A percentile compares a stretch with the other conserved stretches of the same genome.
These are phyloP conservation scores for Cercophora sp. DNA, from an alignment of 495 filamentous ascomycete genomes.

Conservation along the genomic window DNA sequence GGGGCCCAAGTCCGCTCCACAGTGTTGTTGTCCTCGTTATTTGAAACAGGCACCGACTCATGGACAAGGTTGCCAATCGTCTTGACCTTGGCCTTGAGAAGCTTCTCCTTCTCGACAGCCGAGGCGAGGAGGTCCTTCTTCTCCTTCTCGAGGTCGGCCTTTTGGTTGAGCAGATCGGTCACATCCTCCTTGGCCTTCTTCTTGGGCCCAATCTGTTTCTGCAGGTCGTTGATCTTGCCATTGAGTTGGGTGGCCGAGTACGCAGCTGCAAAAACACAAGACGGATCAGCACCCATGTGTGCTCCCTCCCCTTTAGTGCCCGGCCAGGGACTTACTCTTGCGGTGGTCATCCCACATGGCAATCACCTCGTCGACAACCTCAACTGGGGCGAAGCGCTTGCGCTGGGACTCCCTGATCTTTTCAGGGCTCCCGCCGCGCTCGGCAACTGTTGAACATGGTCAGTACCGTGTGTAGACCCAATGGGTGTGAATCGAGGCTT, in stretches of 20 bases:
- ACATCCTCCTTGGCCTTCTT: slow-evolving; percentile 96
- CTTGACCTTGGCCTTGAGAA: slow-evolving; percentile 68
- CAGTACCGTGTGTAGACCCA: slow-evolving; percentile 57
- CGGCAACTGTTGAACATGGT: slow-evolving; percentile 65
- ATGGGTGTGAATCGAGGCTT: too few species aligned
- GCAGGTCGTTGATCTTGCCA: slow-evolving; percentile 76
- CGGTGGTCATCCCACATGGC: slow-evolving; percentile 82
- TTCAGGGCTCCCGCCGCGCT: slow-evolving; percentile 84
- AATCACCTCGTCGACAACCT: slow-evolving; percentile 86
- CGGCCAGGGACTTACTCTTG: slow-evolving; percentile 53
- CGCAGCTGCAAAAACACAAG: slow-evolving; percentile 34
- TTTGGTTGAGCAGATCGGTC: slow-evolving; percentile 72
- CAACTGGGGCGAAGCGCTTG: slow-evolving; percentile 71
- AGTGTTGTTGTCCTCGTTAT: slow-evolving; percentile 89
- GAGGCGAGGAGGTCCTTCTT: slow-evolving; percentile 73
- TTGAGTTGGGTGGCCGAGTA: slow-evolving; percentile 78
- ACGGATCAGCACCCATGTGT: not conserved
- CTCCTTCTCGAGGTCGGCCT: slow-evolving; percentile 68
- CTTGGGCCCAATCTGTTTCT: slow-evolving; percentile 86
- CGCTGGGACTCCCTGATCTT: slow-evolving; percentile 86
- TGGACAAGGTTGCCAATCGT: slow-evolving; percentile 93
- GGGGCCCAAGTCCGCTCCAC: slow-evolving; percentile 76
- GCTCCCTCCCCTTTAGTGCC: not conserved
- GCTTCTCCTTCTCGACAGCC: slow-evolving; percentile 67
- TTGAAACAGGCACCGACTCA: slow-evolving; percentile 81